Base-by-base conservation (phyloP, 768 basidiomycete species). In the Leccinum boreale region DNA sequence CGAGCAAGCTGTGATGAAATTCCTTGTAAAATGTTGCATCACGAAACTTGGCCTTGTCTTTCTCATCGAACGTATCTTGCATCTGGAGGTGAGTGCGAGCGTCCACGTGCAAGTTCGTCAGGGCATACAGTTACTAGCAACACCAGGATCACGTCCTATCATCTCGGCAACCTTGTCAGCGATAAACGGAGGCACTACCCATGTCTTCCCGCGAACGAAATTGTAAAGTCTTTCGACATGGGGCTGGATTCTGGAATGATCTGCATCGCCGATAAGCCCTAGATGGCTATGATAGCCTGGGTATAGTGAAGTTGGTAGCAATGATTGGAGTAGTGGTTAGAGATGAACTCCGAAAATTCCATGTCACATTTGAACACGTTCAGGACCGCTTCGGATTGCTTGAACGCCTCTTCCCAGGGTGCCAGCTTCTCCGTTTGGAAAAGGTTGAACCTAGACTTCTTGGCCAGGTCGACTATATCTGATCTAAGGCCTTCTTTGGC, bases 241-340 rank as follows among this genome's bases (percentile, higher is more conserved):
- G 7, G 81, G 76, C 60, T 86, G 85, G 35, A 85, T 68, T 5
- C 78, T 0, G 85, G 78, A 0, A 85, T 81, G 4, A 85, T 78
- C 60, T 87, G 85, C 35, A 85, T 77, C 10, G 82, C 85, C 28
- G 84, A 84, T 5, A 85, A 85, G 3, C 84, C 84, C 85, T 85
- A 47, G 12, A 57, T 17, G 4, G 19, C 7, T n/a, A n/a, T n/a
- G n/a, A n/a, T n/a, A n/a, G n/a, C n/a, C n/a, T n/a, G n/a, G n/a
- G n/a, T n/a, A n/a, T n/a, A n/a, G n/a, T n/a, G n/a, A n/a, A n/a
- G n/a, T n/a, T n/a, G n/a, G n/a, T n/a, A n/a, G n/a, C n/a, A n/a
- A n/a, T n/a, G n/a, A n/a, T n/a, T n/a, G n/a, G n/a, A n/a, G n/a
- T n/a, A n/a, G n/a, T n/a, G n/a, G n/a, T n/a, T n/a, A n/a, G n/a